Evolutionary conservation across 1,284 basidiomycete species (phyloP), one percentile per base, ranked within the genome.

Genomic region (Sporisorium exsertum): DNA sequence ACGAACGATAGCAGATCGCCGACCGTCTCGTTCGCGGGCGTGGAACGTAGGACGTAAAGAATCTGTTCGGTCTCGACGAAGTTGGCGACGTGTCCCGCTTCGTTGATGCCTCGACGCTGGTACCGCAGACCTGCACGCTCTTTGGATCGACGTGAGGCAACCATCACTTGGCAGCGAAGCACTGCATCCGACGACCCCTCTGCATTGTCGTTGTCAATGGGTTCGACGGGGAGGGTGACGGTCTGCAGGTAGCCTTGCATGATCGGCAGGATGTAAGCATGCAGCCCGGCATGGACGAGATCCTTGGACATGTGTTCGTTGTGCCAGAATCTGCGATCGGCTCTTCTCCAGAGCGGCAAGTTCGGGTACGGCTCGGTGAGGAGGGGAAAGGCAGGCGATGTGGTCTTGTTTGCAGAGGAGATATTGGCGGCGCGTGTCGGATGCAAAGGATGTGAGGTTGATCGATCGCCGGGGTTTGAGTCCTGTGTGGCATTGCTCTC

Each of bases 31-130:
- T 27, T 15, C 20, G 49, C 43, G 0, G 55, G 26, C 18, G 37
- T 18, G 3, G 47, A 26, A 45, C 63, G 72, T 0, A 74, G 53
- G n/a, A 74, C 59, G 33, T 63, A 77, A 81, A 98, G 90, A 49
- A 97, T 88, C 0, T 93, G 93, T 87, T 99, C 96, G 7, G 95
- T 96, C 92, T 95, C 96, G 32, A 97, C 96, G 87, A 97, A 98
- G 84, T 99, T 98, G 54, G 97, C 97, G 26, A 93, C 93, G 84
- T 97, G 92, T 27, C 97, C 96, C 79, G 97, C 94, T 84, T 99
- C 97, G 84, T 99, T 97, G 35, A 99, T 93, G 0, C 96, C 96
- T 68, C 96, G 90, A 5, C 95, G 96, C 82, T 97, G 95, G 88
- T 97, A 99, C 26, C 96, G 91, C 27, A 97, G 97, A 1, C 96